Base-by-base conservation (phyloP, 1,139 yeast species). In the Diutina rugosa region DNA sequence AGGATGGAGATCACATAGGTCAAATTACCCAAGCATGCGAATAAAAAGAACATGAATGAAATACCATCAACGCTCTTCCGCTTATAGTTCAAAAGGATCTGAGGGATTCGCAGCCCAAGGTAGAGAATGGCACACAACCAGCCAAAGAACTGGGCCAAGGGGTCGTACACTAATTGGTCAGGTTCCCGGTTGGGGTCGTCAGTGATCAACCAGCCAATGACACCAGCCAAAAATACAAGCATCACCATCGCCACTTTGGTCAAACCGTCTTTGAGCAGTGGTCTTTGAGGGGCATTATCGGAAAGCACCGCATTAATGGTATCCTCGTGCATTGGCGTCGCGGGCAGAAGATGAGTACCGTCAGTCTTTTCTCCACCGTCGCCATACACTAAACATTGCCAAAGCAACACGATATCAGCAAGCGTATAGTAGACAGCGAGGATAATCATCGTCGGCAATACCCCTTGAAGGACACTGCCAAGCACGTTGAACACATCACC, bases 1-100 rank as follows among this genome's bases (percentile, higher is more conserved):
- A 91, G 72, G 58, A 91, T 91, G 16, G 95, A 87, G 32, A 89
- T 79, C 49, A 91, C 96, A 64, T 90, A 91, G 0, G 97, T 89
- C 66, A 88, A 74, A 68, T 91, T 91, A 54, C 98, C 98, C 59
- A 91, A 72, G 68, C 97, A 90, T 45, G 98, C 97, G 76, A 91
- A 90, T 48, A 90, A 72, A 71, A 91, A 91, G 70, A 91, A 91
- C 78, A 91, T 77, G 67, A 91, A 90, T 32, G 96, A 87, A 56
- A 91, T 87, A 35, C 98, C 98, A 59, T 90, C 97, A 65, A 96
- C 88, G 1, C 95, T 87, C 71, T 90, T 90, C 63, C 97, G 79
- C 67, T 84, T 77, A 66, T 77, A 89, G 70, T 91, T 91, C 59
- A 91, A 77, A 58, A 88, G 69, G 59, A 91, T 88, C 71, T 91